Base-by-base conservation (phyloP, 164 flowering plant species). In the Piper betle region DNA sequence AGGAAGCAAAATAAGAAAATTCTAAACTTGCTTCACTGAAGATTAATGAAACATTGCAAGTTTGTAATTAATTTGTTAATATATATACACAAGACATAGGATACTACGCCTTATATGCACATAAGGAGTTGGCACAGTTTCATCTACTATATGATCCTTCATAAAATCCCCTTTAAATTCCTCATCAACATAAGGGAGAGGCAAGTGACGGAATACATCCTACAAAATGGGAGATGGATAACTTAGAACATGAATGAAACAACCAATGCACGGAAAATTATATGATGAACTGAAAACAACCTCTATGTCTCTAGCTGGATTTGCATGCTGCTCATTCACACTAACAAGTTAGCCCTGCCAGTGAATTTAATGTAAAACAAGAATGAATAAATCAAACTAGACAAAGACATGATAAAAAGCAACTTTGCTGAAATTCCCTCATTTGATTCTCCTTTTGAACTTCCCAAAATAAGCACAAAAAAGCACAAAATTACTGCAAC, bases 41-140 rank as follows among this genome's bases (percentile, higher is more conserved):
- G 39, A 64, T 6, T 5, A 15, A 12, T 25, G 39, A 63, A 33
- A 42, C 43, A 46, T 10, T 6, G 50, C 1, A 46, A 46, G 15
- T 46, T 10, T 12, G 3, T 46, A 3, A 46, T 10, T 46, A 46
- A 10, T 46, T 10, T 15, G 15, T 46, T 2, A 46, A 12, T 0
- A 46, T 10, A 46, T 46, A 46, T 46, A 46, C 37, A 38, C 20
- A 16, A 48, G 64, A 53, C 17, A 54, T 25, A 75, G 98, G 97
- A 93, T 93, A 93, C 97, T 89, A 58, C 96, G 83, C 73, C 73
- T 93, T 62, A 87, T 86, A 57, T 84, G 97, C 53, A 81, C 75
- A 72, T 79, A 93, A 55, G 90, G 81, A 73, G 87, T 72, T 57
- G 86, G 96, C 77, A 81, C 85, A 72, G 72, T 11, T 67, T 78